Base-by-base conservation (phyloP, 208 protist genomes). In the Trypanosoma brucei region DNA sequence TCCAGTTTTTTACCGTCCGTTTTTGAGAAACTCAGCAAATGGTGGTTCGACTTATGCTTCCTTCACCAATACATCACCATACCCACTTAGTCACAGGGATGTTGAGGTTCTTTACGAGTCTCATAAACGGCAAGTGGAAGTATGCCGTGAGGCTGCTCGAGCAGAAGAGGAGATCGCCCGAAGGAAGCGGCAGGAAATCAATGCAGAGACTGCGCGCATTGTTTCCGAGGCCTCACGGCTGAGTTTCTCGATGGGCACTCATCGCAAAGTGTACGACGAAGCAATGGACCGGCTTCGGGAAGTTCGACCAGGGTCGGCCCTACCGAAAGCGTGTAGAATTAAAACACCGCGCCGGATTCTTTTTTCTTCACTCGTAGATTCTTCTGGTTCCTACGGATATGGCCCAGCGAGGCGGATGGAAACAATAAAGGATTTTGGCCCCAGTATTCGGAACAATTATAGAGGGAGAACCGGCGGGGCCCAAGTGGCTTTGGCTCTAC, bases 401-500 rank as follows among this genome's bases (percentile, higher is more conserved):
- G 35, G 50, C 22, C 6, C 6, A 31, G 31, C 50, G 6, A 31
- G 50, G 30, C 6, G 50, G 9, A 6, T 54, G 30, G 42, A 6
- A 11, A 6, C 42, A 6, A 11, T 46, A 11, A 46, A 46, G 11
- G 42, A 56, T 39, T 38, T n/a, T 56, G 37, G 37, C n/a, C 22
- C 31, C n/a, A 33, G 3, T 11, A 39, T 39, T 56, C 22, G 35
- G 22, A 56, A 56, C 37, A 48, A 46, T 59, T 31, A 59, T 34
- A 48, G 34, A 37, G 9, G 30, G 4, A 38, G 6, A 2, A 22
- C 3, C 9, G 44, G 52, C 33, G 58, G 56, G 2, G 57, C 51
- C 30, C 58, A 65, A 44, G 5, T 58, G 36, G 65, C 56, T 48
- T 35, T 70, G 22, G 37, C 38, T 31, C 33, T 64, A 5, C 36